Evolutionary conservation across 2,329 filamentous ascomycete species (phyloP).

Genomic region (Fusarium bulbicola): DNA sequence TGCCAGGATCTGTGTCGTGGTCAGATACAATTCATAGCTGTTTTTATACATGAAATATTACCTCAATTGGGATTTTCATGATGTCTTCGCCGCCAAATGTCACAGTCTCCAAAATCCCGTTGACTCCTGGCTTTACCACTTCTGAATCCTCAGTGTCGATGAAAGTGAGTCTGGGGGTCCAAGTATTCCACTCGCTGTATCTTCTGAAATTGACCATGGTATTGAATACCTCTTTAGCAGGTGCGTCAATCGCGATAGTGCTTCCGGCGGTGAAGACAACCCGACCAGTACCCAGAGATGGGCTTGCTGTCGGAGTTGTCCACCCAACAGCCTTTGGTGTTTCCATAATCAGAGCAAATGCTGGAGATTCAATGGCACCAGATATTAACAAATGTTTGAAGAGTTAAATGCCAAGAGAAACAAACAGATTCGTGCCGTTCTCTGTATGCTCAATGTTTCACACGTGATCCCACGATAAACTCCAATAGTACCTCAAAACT

Average conservation of each 20-base stretch:
- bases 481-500: not conserved
- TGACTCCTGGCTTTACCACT: not conserved
- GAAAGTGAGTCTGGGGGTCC: not conserved
- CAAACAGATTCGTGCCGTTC: rapidly evolving
- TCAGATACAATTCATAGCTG: not conserved
- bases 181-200: not conserved
- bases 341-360: not conserved
- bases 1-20: not conserved
- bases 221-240: not conserved
- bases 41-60: not conserved
- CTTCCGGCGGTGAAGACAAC: not conserved
- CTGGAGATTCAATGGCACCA: rapidly evolving
- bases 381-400: rapidly evolving
- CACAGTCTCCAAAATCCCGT: not conserved
- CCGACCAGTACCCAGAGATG: not conserved
- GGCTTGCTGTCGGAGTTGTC: not conserved
- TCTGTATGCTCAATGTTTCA: not conserved
- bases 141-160: not conserved
- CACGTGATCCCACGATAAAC: not conserved
- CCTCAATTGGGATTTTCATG: not conserved
- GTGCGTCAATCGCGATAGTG: not conserved
- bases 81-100: not conserved
- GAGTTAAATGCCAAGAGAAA: not conserved
- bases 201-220: not conserved
- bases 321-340: not conserved